A percentile compares a stretch with the other conserved stretches of the same genome.
phyloP scores from a whole-genome alignment of 257 asterid genomes.

The Leptodermis oblonga region DNA sequence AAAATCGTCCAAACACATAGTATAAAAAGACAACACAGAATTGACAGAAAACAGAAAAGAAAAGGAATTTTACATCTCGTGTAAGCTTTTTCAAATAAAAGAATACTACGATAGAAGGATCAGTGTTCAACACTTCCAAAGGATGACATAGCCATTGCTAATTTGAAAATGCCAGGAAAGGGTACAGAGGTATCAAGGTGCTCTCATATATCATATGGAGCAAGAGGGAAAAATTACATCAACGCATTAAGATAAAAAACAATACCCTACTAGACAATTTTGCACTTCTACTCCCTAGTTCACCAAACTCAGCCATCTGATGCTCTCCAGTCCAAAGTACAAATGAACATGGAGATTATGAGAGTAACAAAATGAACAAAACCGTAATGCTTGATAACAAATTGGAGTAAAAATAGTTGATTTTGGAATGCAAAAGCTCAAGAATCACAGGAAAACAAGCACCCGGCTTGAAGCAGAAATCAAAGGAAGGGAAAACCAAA shows the following conservation, averaged over 20 bases:
- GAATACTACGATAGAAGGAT: background rate
- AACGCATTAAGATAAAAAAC: background rate
- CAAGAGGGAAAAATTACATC: background rate
- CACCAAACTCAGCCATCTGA: background rate
- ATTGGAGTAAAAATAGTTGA: background rate
- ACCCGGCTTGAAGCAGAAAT: background rate
- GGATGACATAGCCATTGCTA: background rate
- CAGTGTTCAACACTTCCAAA: background rate
- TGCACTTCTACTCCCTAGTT: background rate
- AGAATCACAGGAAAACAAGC: background rate
- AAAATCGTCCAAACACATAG: no score
- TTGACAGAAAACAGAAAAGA: background rate
- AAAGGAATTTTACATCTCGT: background rate
- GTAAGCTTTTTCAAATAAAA: background rate
- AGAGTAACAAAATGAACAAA: background rate
- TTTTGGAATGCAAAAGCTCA: background rate
- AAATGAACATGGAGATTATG: background rate
- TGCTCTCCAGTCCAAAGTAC: background rate
- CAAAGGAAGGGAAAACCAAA: background rate
- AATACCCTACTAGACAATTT: background rate
- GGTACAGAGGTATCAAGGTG: background rate
- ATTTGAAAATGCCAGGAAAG: background rate
- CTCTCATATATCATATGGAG: background rate
- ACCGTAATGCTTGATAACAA: background rate
- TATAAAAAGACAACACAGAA: no score